Evolutionary conservation across 2,329 filamentous ascomycete genomes (phyloP), one percentile per base, ranked within the genome.

Genomic region (Aureobasidium mangrovei): DNA sequence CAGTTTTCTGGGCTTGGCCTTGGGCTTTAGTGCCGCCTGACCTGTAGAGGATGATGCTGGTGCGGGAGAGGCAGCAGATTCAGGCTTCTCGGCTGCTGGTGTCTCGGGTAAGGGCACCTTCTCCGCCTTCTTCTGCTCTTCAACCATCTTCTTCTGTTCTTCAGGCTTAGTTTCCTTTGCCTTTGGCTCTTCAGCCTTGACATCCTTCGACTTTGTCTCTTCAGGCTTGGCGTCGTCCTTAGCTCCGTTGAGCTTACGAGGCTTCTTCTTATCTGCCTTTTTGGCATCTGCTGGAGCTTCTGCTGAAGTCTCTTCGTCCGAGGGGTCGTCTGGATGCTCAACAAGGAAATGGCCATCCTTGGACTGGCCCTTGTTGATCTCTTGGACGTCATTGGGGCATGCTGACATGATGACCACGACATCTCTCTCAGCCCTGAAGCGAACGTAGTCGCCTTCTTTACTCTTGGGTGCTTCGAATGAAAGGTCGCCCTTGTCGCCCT

Each of bases 331-430:
- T 4, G 56, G 59, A n/a, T 62, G 62, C 43, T 69, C 66, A 10
- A 71, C 67, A 29, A 70, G 55, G 59, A 74, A 75, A 59, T 74
- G 70, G 4, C 70, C 72, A 55, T 74, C 72, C n/a, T 69, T 68
- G 2, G 70, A 68, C 51, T 68, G 67, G 54, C 68, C 66, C 32
- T 53, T 57, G 57, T 75, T 75, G 58, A 75, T 73, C 2, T 65
- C 68, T 7, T 70, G 60, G 4, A 74, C 65, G 59, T 75, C 72
- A 53, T 74, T 69, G 26, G 72, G 73, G 62, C 73, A 76, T 3
- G 72, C 70, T 58, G 68, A 71, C 73, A 75, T 75, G 24, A 74
- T 69, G 2, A 75, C 69, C 7, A 74, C 72, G 2, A 74, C 62
- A 59, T 76, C 72, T 41, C 72, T 65, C 58, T 73, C 64, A 33